Evolutionary conservation across 1,284 basidiomycete genomes (phyloP).

Genomic region (Naganishia liquefaciens): DNA sequence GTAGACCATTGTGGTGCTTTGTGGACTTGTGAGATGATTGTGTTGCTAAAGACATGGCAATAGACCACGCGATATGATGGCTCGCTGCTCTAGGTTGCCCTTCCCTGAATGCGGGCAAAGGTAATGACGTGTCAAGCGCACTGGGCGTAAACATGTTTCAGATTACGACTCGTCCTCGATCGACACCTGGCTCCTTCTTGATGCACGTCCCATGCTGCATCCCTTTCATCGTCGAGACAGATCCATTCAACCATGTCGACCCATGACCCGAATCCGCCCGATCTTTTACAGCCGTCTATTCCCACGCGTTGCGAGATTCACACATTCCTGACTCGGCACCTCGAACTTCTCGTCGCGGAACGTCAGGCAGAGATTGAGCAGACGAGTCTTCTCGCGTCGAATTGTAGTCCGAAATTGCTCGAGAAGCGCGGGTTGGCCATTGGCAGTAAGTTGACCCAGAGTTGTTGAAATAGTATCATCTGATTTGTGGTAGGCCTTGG

Average conservation of each 20-base stretch:
- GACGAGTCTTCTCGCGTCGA: constrained; percentile 74
- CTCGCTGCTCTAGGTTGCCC: too few relatives aligned
- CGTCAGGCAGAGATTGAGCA: constrained; percentile 79
- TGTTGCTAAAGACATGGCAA: background rate
- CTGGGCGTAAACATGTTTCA: constrained; percentile 19
- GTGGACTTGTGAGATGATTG: background rate
- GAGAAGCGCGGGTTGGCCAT: constrained; percentile 84
- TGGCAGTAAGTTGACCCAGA: constrained; percentile 53
- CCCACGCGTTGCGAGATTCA: constrained; percentile 52
- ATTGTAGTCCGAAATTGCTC: constrained; percentile 77
- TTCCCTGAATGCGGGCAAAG: background rate
- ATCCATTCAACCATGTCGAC: background rate
- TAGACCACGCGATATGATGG: background rate
- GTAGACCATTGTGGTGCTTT: constrained; percentile 48
- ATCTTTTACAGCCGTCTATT: constrained; percentile 34
- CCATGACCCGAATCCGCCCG: constrained; percentile 2
- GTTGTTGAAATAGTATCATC: background rate
- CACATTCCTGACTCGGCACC: constrained; percentile 71
- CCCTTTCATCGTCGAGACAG: too few relatives aligned
- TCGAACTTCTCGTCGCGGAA: constrained; percentile 68
- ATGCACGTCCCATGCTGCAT: too few relatives aligned
- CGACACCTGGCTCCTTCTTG: background rate
- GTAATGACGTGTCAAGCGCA: constrained; percentile 15
- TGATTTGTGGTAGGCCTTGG: constrained; percentile 56
- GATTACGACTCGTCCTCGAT: constrained; percentile 19